These are phyloP conservation scores for Epichloe uncinata DNA, from an alignment of 2,329 filamentous ascomycete genomes.

Conservation along the genomic window DNA sequence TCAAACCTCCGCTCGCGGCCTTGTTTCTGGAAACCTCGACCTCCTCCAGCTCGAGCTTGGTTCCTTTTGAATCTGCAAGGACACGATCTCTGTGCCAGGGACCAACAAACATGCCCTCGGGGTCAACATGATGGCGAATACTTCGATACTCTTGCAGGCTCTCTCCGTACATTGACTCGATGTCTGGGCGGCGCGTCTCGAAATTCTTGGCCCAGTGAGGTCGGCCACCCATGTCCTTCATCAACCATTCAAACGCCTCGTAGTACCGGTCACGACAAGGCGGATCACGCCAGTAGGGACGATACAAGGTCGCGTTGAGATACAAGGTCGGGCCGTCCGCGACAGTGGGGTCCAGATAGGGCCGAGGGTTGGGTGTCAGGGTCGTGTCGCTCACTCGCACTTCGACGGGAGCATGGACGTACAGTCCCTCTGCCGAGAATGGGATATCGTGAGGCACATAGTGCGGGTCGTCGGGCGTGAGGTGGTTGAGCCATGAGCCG, in stretches of 20 bases:
- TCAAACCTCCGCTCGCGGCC: slow-evolving; percentile 14
- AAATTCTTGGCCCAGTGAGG: slow-evolving; percentile 97
- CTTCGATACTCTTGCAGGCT: slow-evolving; percentile 52
- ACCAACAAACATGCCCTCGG: slow-evolving; percentile 77
- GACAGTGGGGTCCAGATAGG: slow-evolving; percentile 56
- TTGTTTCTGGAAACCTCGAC: slow-evolving; percentile 17
- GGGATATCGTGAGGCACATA: slow-evolving; percentile 59
- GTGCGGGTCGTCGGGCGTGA: slow-evolving; percentile 46
- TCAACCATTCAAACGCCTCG: slow-evolving; percentile 79
- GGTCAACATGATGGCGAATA: slow-evolving; percentile 58
- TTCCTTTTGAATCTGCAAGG: slow-evolving; percentile 20
- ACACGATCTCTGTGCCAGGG: slow-evolving; percentile 75
- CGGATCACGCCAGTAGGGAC: slow-evolving; percentile 66
- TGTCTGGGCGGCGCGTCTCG: slow-evolving; percentile 41
- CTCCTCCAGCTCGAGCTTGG: slow-evolving; percentile 24
- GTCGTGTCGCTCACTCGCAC: slow-evolving; percentile 71
- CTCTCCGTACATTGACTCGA: slow-evolving; percentile 56
- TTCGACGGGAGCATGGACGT: slow-evolving; percentile 82
- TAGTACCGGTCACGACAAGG: slow-evolving; percentile 69
- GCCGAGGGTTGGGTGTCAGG: slow-evolving; percentile 21
- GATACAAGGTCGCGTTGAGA: slow-evolving; percentile 80
- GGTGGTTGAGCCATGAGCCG: slow-evolving; percentile 67
- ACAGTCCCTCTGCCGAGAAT: slow-evolving; percentile 64
- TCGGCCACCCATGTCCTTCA: slow-evolving; percentile 68
- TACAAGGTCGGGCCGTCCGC: slow-evolving; percentile 63